Evolutionary conservation across 345 rosid species (phyloP), one percentile per base, ranked within the genome.

Genomic region (Populus deltoides): DNA sequence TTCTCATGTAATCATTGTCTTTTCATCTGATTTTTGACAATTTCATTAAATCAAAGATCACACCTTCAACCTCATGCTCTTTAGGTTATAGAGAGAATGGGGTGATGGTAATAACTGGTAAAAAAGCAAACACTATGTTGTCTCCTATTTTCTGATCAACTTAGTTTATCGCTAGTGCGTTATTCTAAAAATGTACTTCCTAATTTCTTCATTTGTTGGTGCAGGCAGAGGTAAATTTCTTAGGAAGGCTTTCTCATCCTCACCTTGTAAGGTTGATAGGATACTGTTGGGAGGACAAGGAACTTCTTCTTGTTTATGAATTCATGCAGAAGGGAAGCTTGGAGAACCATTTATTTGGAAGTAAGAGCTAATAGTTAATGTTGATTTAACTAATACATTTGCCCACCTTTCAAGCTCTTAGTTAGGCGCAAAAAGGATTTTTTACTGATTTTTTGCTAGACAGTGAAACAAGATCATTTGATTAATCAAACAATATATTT

Each of bases 271-370:
- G 76, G 83, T 86, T 95, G 55, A 70, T 92, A 70, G 99, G 99
- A 65, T 95, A 93, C 67, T 95, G 97, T 66, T 86, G 79, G 83
- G 99, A 95, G 76, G 91, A 88, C n/a, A 80, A 72, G 24, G 98
- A 91, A 45, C 94, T 95, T 66, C 99, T 95, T 76, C 91, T 95
- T 1, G 90, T 90, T 51, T 92, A 94, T 31, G 98, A 94, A 78
- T 94, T 85, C 71, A 92, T 93, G 98, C 98, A 92, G 70, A 95
- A 89, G 79, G 99, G 99, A 49, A 95, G 99, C 88, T 83, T 95
- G 86, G 99, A 93, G 83, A 89, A 95, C 83, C 99, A 95, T 83
- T 81, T 95, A 29, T 95, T 95, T 72, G 91, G 98, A 86, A 88
- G 92, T 88, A 88, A 87, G 91, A 63, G 70, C 80, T 75, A 20